phyloP scores from a whole-genome alignment of 2,329 filamentous ascomycete genomes.

The Pseudocercospora crystallina region DNA sequence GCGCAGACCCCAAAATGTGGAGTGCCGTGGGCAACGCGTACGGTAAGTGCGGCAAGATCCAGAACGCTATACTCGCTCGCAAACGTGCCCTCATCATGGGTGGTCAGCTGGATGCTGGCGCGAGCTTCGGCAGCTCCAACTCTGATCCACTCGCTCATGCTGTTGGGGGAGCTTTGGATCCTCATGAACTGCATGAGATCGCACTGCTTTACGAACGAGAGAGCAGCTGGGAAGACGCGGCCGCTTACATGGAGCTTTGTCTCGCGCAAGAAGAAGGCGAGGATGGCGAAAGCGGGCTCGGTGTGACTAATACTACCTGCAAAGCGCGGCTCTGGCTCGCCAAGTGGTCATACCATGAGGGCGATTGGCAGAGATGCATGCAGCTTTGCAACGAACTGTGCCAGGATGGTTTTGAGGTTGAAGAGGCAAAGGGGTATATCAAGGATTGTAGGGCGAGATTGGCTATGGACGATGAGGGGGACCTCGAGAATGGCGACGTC shows the following conservation, averaged over 20 bases:
- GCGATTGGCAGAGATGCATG: slow-evolving; percentile 74
- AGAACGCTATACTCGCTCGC: slow-evolving; percentile 91
- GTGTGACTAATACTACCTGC: slow-evolving; percentile 86
- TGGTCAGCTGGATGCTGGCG: slow-evolving; percentile 71
- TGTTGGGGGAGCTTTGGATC: slow-evolving; percentile 68
- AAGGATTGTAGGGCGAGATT: slow-evolving; percentile 79
- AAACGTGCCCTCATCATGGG: slow-evolving; percentile 89
- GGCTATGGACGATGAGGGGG: slow-evolving; percentile 35
- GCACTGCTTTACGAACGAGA: slow-evolving; percentile 84
- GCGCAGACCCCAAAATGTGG: slow-evolving; percentile 99
- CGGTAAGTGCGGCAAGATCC: slow-evolving; percentile 79
- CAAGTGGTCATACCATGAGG: slow-evolving; percentile 70
- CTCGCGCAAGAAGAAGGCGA: slow-evolving; percentile 85
- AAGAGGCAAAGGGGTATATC: slow-evolving; percentile 92
- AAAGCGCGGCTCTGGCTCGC: slow-evolving; percentile 95
- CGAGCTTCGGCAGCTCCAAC: slow-evolving; percentile 43
- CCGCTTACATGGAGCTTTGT: slow-evolving; percentile 93
- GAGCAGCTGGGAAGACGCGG: slow-evolving; percentile 74
- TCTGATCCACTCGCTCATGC: slow-evolving; percentile 48
- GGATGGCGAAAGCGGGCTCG: slow-evolving; percentile 58
- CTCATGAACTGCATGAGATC: slow-evolving; percentile 87
- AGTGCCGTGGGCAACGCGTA: slow-evolving; percentile 91
- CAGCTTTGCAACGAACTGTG: slow-evolving; percentile 86
- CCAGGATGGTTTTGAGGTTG: slow-evolving; percentile 93
- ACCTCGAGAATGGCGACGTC: too few species aligned